Evolutionary conservation across 2,329 filamentous ascomycete genomes (phyloP), one percentile per base, ranked within the genome.

Genomic region (Fusarium illudens): DNA sequence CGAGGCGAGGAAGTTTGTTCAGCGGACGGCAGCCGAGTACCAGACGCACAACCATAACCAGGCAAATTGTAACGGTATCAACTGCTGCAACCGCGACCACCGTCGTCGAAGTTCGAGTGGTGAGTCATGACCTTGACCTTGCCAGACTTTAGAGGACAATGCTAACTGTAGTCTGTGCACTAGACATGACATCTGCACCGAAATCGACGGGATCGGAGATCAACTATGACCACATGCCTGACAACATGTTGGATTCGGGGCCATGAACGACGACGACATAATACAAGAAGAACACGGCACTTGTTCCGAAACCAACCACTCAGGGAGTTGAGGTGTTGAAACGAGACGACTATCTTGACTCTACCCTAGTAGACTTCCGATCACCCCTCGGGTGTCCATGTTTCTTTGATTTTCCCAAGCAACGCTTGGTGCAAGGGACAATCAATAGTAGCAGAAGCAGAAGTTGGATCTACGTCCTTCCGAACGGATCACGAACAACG

Each of bases 1-100:
- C 57, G 83, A 86, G 72, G 85, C 85, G 3, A 79, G 78, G 49
- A 79, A 76, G n/a, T 84, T 84, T 58, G 83, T 86, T 6, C 75
- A 81, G 29, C 72, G 69, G 4, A 70, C 72, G 36, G 60, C 63
- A 7, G 6, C 54, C 1, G 53, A 58, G 22, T 37, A 25, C 8
- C 29, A 39, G 3, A n/a, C 15, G 2, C 65, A 34, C 6, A 25
- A 13, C 11, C 37, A n/a, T 5, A 17, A 4, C 0, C 54, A 10
- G 4, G 42, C 34, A 1, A 33, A 34, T 2, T 25, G 11, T 3
- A 33, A 30, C 20, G 49, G 50, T 9, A 34, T 42, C 2, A 50
- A 62, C 13, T 32, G 15, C 5, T 39, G 36, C 22, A 36, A 46
- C 6, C 22, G 19, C 10, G 19, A 36, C 17, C 20, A 17, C 4